Conservation (phyloP, 129 eudicot species). For the Flaveria trinervia region DNA sequence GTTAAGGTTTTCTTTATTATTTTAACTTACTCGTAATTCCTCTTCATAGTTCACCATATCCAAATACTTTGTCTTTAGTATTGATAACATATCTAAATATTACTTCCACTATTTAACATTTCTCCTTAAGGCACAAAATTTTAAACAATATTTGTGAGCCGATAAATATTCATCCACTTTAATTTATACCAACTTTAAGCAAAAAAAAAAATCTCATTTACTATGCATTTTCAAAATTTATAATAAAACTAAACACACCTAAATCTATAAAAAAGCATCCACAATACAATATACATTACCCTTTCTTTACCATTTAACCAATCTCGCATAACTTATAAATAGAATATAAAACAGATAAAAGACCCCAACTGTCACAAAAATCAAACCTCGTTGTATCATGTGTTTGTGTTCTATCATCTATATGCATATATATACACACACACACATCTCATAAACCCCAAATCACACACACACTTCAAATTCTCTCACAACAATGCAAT, state of each 20-base stretch:
- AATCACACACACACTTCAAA: slow-evolving; percentile 21
- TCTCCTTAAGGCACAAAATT: too few species aligned
- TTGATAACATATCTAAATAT: too few species aligned
- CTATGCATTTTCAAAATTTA: background rate
- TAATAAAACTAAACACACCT: background rate
- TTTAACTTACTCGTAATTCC: too few species aligned
- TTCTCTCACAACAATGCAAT: slow-evolving; percentile 51
- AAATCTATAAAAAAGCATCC: too few species aligned
- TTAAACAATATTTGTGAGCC: too few species aligned
- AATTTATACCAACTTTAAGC: background rate
- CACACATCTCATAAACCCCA: slow-evolving; percentile 5
- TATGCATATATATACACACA: slow-evolving; percentile 9
- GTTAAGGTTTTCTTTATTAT: too few species aligned
- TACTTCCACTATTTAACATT: too few species aligned
- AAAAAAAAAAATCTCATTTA: background rate
- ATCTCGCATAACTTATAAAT: background rate
- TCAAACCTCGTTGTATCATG: slow-evolving; percentile 34
- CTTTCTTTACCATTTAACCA: background rate
- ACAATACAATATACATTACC: background rate
- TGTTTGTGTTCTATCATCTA: background rate
- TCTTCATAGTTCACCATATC: too few species aligned
- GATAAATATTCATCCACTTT: background rate
- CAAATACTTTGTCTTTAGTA: too few species aligned
- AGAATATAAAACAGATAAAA: slow-evolving; percentile 3
- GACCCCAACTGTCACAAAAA: slow-evolving; percentile 33